Evolutionary conservation across 2,329 filamentous ascomycete species (phyloP).

Genomic region (Iodosphaeria phyllophila): DNA sequence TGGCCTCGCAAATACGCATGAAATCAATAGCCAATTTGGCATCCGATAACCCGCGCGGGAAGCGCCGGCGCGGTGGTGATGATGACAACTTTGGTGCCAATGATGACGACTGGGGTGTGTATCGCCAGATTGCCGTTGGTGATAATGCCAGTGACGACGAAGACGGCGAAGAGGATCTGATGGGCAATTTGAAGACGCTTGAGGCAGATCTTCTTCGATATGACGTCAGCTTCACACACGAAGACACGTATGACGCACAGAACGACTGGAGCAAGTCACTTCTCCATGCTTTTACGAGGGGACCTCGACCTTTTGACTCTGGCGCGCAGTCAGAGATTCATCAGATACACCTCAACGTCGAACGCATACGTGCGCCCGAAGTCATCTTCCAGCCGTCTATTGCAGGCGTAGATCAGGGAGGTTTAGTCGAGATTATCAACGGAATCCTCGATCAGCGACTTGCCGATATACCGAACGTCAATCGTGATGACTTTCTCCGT

Average conservation of each 20-base stretch:
- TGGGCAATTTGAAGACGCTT: constrained; percentile 50
- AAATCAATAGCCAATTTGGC: constrained; percentile 94
- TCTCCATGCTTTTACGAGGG: constrained; percentile 76
- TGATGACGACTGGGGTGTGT: constrained; percentile 96
- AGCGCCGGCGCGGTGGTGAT: constrained; percentile 70
- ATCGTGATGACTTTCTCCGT: constrained; percentile 52
- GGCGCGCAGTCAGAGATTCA: constrained; percentile 63
- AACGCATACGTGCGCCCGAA: constrained; percentile 86
- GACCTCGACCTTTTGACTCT: constrained; percentile 69
- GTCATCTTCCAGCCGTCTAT: constrained; percentile 86
- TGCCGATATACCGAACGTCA: constrained; percentile 22
- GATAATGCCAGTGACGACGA: constrained; percentile 66
- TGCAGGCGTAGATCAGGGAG: constrained; percentile 82
- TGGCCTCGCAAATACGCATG: constrained; percentile 94
- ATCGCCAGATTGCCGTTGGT: constrained; percentile 77
- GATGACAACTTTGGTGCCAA: constrained; percentile 95
- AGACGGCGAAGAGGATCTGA: constrained; percentile 80
- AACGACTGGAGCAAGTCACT: constrained; percentile 89
- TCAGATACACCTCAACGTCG: constrained; percentile 90
- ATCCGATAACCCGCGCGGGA: constrained; percentile 69
- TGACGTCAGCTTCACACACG: constrained; percentile 78
- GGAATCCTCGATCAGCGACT: constrained; percentile 80
- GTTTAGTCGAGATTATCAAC: constrained; percentile 77
- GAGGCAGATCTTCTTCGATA: constrained; percentile 74
- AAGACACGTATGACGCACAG: constrained; percentile 81